Percentiles rank a stretch among this genome's conserved stretches.
phyloP scores from a whole-genome alignment of 2,329 filamentous ascomycete species.

The Diaporthe amygdali region DNA sequence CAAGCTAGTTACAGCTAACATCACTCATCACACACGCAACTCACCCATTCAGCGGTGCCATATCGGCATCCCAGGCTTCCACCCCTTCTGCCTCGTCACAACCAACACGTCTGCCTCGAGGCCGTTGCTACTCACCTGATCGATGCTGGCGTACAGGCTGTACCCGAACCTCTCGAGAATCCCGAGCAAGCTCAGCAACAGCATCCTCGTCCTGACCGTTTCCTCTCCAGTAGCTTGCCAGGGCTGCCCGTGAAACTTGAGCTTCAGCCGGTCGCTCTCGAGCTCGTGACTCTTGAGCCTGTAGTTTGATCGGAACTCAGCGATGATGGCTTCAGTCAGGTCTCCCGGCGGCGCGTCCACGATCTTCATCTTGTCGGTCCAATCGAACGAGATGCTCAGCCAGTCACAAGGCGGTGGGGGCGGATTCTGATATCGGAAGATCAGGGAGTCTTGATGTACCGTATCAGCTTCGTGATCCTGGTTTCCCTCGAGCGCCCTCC shows the following conservation, averaged over 20 bases:
- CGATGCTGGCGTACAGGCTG: slow-evolving; percentile 44
- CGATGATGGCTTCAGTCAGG: slow-evolving; percentile 28
- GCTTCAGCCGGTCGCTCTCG: slow-evolving; percentile 30
- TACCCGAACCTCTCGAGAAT: slow-evolving; percentile 41
- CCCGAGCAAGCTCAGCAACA: slow-evolving; percentile 41
- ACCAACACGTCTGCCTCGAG: slow-evolving; percentile 26
- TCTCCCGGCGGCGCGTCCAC: slow-evolving; percentile 34
- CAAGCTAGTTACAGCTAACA: not conserved
- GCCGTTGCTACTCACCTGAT: slow-evolving; percentile 31
- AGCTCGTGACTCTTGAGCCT: slow-evolving; percentile 17
- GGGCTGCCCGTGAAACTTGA: slow-evolving; percentile 40
- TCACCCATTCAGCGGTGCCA: slow-evolving; percentile 8
- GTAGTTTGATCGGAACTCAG: slow-evolving; percentile 20
- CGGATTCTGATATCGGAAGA: slow-evolving; percentile 42
- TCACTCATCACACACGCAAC: not conserved
- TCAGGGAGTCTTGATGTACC: slow-evolving; percentile 35
- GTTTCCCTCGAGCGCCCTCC: too few relatives aligned
- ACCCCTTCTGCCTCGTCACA: slow-evolving; percentile 19
- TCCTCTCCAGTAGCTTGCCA: slow-evolving; percentile 38
- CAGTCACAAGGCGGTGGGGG: slow-evolving; percentile 41
- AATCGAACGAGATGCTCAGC: slow-evolving; percentile 41
- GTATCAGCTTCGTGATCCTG: not conserved
- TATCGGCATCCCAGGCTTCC: slow-evolving; percentile 21
- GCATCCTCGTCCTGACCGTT: slow-evolving; percentile 39
- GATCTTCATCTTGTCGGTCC: slow-evolving; percentile 36